A percentile compares a stretch with the other conserved stretches of the same genome.
phyloP scores from a whole-genome alignment of 176 grass and related monocot species.

The Phoenix dactylifera region DNA sequence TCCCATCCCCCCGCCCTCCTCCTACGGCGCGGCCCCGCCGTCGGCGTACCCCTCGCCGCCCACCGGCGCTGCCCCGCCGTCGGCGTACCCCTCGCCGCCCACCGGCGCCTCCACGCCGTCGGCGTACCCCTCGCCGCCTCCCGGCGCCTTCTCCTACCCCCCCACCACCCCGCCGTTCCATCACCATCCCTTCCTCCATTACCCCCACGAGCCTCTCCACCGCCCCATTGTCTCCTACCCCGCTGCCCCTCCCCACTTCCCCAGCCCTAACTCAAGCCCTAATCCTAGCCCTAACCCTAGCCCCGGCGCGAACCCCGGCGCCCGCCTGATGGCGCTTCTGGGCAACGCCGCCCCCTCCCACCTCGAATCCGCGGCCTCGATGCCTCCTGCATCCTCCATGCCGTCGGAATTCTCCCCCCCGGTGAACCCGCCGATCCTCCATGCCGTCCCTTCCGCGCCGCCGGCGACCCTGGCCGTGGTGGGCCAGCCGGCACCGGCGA shows the following conservation, averaged over 20 bases:
- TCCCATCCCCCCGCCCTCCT: slow-evolving; percentile 8
- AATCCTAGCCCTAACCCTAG: slow-evolving; percentile 6
- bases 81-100: slow-evolving; percentile 18
- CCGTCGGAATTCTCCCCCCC: slow-evolving; percentile 27
- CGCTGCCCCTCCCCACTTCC: slow-evolving; percentile 29
- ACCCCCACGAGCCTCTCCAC: slow-evolving; percentile 33
- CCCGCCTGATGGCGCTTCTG: slow-evolving; percentile 77
- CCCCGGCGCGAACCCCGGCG: slow-evolving; percentile 29
- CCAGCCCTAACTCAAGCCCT: slow-evolving; percentile 31
- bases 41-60: slow-evolving; percentile 20
- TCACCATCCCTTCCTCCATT: slow-evolving; percentile 39
- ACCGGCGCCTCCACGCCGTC: background rate
- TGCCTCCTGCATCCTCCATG: slow-evolving; percentile 30
- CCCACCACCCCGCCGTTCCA: slow-evolving; percentile 46
- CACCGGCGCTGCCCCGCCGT: background rate
- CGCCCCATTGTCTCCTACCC: slow-evolving; percentile 30
- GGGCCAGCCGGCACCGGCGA: slow-evolving; percentile 28
- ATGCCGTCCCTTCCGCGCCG: slow-evolving; percentile 34
- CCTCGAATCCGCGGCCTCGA: slow-evolving; percentile 44
- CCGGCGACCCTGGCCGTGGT: slow-evolving; percentile 12
- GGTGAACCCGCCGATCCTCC: slow-evolving; percentile 29
- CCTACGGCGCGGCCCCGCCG: background rate
- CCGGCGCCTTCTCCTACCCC: slow-evolving; percentile 62
- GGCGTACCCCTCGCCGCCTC: slow-evolving; percentile 27
- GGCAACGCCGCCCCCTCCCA: slow-evolving; percentile 41